phyloP scores from a whole-genome alignment of 2,329 filamentous ascomycete genomes.

The Diplodia intermedia region DNA sequence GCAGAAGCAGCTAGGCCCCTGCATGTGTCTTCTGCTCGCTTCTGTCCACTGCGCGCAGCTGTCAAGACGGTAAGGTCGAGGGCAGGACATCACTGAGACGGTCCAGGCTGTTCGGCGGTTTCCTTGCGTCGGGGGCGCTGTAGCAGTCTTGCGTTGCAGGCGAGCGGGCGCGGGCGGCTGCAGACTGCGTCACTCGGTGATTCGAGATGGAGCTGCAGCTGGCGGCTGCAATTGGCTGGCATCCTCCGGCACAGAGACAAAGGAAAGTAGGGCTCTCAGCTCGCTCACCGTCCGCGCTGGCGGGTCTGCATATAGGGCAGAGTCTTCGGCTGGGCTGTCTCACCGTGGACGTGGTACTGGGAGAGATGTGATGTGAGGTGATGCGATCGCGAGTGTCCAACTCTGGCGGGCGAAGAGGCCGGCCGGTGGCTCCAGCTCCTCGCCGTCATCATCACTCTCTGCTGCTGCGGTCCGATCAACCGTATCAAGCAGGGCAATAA shows the following conservation, averaged over 20 bases:
- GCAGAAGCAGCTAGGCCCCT: background rate
- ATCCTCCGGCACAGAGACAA: background rate
- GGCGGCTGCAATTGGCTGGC: background rate
- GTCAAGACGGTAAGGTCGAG: background rate
- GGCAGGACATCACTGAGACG: background rate
- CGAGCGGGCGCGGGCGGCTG: background rate
- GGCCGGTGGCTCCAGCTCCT: background rate
- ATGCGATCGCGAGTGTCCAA: background rate
- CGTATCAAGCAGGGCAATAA: background rate
- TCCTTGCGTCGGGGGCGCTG: conserved; percentile 1
- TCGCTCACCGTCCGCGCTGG: conserved; percentile 4
- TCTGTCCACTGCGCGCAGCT: background rate
- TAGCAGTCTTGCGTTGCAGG: conserved; percentile 1
- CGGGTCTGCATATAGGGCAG: background rate
- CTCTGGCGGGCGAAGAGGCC: background rate
- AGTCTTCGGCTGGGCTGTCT: background rate
- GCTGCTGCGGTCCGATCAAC: background rate
- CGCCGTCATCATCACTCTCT: background rate
- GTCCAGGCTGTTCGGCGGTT: background rate
- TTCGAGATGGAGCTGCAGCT: background rate
- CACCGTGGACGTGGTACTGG: conserved; percentile 8
- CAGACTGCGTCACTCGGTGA: background rate
- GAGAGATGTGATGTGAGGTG: conserved; percentile 1
- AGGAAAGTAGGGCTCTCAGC: conserved; percentile 12
- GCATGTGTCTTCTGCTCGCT: background rate